A percentile compares a stretch with the other conserved stretches of the same genome.
phyloP scores from a whole-genome alignment of 208 protist genomes.

The Acanthamoeba rhysodes region DNA sequence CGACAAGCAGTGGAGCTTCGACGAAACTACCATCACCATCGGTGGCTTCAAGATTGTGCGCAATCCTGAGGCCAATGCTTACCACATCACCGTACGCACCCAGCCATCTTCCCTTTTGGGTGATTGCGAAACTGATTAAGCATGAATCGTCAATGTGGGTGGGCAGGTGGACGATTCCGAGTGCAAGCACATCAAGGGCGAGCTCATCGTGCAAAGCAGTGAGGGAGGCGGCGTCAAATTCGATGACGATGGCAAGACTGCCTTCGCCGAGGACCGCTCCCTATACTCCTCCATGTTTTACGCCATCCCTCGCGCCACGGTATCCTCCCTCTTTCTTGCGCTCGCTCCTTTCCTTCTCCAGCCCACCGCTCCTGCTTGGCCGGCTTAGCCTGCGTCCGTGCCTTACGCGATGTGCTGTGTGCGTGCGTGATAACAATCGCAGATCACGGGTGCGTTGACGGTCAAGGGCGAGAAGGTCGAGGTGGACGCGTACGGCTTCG shows the following conservation, averaged over 20 bases:
- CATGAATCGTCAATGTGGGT: not conserved
- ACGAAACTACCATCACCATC: constrained; percentile 30
- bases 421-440: too few relatives aligned
- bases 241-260: constrained; percentile 64
- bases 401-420: not conserved
- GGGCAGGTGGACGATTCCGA: constrained; percentile 52
- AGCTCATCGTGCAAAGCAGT: constrained; percentile 45
- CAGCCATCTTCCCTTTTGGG: not conserved
- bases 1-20: constrained; percentile 45
- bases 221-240: constrained; percentile 69
- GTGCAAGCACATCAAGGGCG: constrained; percentile 71
- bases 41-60: constrained; percentile 67
- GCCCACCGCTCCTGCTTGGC: not conserved
- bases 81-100: constrained; percentile 32
- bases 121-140: too few relatives aligned
- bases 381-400: not conserved
- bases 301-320: constrained; percentile 68
- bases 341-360: not conserved
- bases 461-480: constrained; percentile 49
- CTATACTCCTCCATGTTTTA: constrained; percentile 65
- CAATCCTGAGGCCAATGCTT: constrained; percentile 24
- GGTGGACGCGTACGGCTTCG: constrained; percentile 61
- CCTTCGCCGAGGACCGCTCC: constrained; percentile 55
- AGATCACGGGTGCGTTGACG: constrained; percentile 22
- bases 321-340: not conserved